phyloP scores from a whole-genome alignment of 768 basidiomycete species.

The Macrolepiota fuliginosa region DNA sequence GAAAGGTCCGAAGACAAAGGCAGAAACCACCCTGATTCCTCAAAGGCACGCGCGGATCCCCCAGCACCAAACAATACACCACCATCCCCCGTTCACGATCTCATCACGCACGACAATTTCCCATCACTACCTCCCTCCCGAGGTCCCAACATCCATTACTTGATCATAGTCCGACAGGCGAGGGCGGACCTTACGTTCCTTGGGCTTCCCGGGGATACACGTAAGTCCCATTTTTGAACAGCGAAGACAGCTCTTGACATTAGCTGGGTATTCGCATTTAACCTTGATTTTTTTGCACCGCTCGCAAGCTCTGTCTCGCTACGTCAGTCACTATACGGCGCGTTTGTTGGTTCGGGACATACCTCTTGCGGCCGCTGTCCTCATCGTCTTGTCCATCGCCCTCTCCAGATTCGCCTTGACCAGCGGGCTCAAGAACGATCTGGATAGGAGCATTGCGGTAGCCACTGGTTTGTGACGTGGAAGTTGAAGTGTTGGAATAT shows the following conservation, averaged over 20 bases:
- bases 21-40: neutral
- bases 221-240: constrained; percentile 9
- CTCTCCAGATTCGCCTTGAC: neutral
- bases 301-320: constrained; percentile 5
- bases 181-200: neutral
- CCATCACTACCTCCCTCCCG: neutral
- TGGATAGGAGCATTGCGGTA: neutral
- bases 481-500: neutral
- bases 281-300: constrained; percentile 13
- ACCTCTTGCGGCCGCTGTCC: constrained; percentile 7
- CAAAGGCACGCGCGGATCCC: neutral
- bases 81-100: neutral
- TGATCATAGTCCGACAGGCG: constrained; percentile 8
- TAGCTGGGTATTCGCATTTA: constrained; percentile 11
- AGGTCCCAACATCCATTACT: constrained; percentile 8
- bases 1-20: neutral
- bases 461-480: neutral
- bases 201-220: constrained; percentile 7
- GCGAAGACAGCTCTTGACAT: neutral
- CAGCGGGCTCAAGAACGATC: constrained; percentile 11
- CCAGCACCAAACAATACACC: neutral
- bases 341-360: too few species aligned
- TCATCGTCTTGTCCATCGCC: neutral
- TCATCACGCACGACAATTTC: neutral
- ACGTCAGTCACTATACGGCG: too few species aligned